Evolutionary conservation across 2,329 filamentous ascomycete genomes (phyloP), one percentile per base, ranked within the genome.

Genomic region (Falciphora oryzae): DNA sequence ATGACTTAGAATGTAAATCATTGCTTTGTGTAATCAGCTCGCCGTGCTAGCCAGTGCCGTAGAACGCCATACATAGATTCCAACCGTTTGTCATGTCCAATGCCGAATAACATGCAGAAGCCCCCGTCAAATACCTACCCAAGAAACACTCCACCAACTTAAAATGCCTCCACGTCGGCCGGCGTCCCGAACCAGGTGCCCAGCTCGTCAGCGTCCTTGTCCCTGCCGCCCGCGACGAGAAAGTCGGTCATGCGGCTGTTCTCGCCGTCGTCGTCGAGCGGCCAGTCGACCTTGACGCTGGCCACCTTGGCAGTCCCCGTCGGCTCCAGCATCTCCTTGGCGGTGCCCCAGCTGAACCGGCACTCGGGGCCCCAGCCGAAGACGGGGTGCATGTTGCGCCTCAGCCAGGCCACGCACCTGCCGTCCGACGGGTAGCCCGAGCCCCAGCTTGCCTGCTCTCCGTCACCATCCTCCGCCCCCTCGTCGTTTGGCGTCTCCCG

Each of bases 351-450:
- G 73, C 93, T 97, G 73, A 97, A 98, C 5, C 95, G 84, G 74
- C 92, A 96, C 77, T 98, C 93, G 29, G 85, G 85, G 0, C 94
- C 93, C 94, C 95, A 99, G 18, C 95, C 95, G 79, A 98, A 99
- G 1, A 98, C 78, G 3, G 92, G 91, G 73, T 99, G 89, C 88
- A 97, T 94, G 69, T 94, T 95, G 56, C 79, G 80, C 77, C 88
- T 91, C 73, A 99, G 75, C 94, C 95, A 99, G 28, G 78, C 76
- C 2, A 89, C 86, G 70, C 93, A 96, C 67, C 90, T 85, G 27
- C 83, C 87, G 76, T 99, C 95, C 1, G 90, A 92, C 0, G 95
- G 95, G 74, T 99, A 99, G 0, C 95, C 95, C 1, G 92, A 96
- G 0, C 95, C 95, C 93, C 95, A 97, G 31, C 79, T 59, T 10